Base-by-base conservation (phyloP, 2,329 filamentous ascomycete species). In the Cercospora zeina region DNA sequence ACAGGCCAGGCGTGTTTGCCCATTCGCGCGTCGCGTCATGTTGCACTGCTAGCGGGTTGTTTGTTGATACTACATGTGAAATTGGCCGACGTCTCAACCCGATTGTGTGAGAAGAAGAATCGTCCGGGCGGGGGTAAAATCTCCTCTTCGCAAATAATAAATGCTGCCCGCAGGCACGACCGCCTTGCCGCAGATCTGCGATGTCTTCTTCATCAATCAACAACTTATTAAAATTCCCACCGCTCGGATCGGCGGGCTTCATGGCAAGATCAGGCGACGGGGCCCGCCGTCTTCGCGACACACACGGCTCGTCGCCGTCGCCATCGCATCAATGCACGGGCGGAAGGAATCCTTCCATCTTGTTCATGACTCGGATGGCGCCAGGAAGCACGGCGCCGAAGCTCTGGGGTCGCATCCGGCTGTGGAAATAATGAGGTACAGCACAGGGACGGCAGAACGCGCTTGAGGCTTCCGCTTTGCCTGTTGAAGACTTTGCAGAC, bases 391-490 rank as follows among this genome's bases (percentile, higher is more conserved):
- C 24, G 19, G 11, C 42, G 19, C 42, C 42, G 42, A 47, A 47
- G 21, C 11, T 47, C 42, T 47, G 42, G 42, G n/a, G n/a, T n/a
- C n/a, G n/a, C n/a, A n/a, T n/a, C n/a, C n/a, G n/a, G n/a, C n/a
- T n/a, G 42, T 47, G 42, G 42, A 47, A 27, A 47, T 47, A 47
- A 47, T 27, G 42, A 47, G 42, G 42, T 21, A 27, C 42, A 47
- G 8, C 16, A 24, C 11, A 47, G 6, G 42, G 21, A 7, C 21
- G 42, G 42, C 42, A 47, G 5, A 47, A 27, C 5, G 24, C 42
- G 21, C 42, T 47, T 47, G 42, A 47, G 42, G 21, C 42, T 47
- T 30, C 42, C 21, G 24, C 19, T 24, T 14, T 10, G 13, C 21
- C 21, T n/a, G n/a, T 21, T 27, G 42, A 27, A 5, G 39, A 14